Base-by-base conservation (phyloP, 805 yeast species). In the Lipomyces sp. region DNA sequence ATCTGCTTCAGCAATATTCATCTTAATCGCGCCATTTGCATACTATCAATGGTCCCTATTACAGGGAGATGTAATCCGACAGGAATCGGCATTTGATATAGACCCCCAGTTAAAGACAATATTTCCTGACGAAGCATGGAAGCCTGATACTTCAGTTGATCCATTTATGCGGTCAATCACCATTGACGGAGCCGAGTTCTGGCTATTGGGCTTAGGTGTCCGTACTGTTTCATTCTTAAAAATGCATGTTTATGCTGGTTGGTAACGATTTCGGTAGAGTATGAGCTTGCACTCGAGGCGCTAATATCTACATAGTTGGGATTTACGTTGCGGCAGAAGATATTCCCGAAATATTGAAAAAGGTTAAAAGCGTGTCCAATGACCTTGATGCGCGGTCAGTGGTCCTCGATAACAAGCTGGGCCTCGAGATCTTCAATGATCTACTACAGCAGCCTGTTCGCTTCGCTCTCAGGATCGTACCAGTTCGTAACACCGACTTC, bases 401-500 rank as follows among this genome's bases (percentile, higher is more conserved):
- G 30, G 62, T 62, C 13, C 59, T 82, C 34, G 88, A 88, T 73
- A 81, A 85, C 0, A 80, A 77, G 6, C 75, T 80, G 39, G 86
- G 94, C 0, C 79, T 81, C 8, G 80, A 83, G 2, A 73, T 91
- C 24, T 77, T 91, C 35, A 82, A 83, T 24, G 81, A 83, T 63
- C 78, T 93, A 57, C 75, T 92, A 53, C 85, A 84, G 54, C 77
- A 85, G 10, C 85, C 87, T 13, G 84, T 89, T 45, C 83, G 86
- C 64, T 83, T 92, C 71, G 80, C 87, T 56, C 88, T 92, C 33
- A 82, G 96, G 69, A 88, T 94, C 65, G 87, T 89, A 10, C 98
- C 99, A 0, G 87, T 89, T 18, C 85, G 97, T 75, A 92, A 90
- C 76, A 94, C 98, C 0, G 98, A 94, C 78, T 92, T 90, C 78